These are phyloP conservation scores for Boeremia lycopersici DNA, from an alignment of 2,329 filamentous ascomycete genomes.

Conservation along the genomic window DNA sequence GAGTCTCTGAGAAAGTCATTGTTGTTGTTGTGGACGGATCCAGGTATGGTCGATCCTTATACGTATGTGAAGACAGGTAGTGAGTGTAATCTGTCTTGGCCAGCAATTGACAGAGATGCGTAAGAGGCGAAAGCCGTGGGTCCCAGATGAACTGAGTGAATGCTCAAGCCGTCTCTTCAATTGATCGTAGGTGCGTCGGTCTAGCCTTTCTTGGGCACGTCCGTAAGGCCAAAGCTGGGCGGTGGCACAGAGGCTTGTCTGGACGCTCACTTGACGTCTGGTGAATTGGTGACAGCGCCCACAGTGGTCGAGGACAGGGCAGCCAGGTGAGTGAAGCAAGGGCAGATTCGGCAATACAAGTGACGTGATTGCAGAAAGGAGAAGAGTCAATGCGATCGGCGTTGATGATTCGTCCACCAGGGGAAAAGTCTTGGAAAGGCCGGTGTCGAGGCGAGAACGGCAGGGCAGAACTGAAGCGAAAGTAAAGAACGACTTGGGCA, in stretches of 20 bases:
- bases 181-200: constrained; percentile 10
- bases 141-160: constrained; percentile 9
- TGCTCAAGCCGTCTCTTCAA: constrained; percentile 18
- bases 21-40: constrained; percentile 17
- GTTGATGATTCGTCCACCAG: constrained; percentile 33
- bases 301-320: constrained; percentile 31
- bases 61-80: constrained; percentile 30
- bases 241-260: constrained; percentile 23
- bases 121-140: constrained; percentile 25
- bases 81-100: constrained; percentile 45
- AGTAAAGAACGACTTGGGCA: constrained; percentile 30
- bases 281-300: constrained; percentile 27
- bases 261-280: constrained; percentile 30
- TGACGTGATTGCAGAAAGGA: constrained; percentile 23
- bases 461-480: constrained; percentile 17
- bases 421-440: constrained; percentile 37
- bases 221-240: constrained; percentile 7
- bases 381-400: constrained; percentile 32
- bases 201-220: constrained; percentile 13
- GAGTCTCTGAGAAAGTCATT: constrained; percentile 34
- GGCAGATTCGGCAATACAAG: constrained; percentile 32
- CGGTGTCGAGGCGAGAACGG: constrained; percentile 31
- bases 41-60: constrained; percentile 24
- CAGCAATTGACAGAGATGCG: constrained; percentile 46
- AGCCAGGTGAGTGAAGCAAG: constrained; percentile 42